A percentile compares a stretch with the other conserved stretches of the same genome.
Evolutionary conservation across 2,329 filamentous ascomycete species (phyloP).

Genomic region (Emmonsiellopsis sp.): DNA sequence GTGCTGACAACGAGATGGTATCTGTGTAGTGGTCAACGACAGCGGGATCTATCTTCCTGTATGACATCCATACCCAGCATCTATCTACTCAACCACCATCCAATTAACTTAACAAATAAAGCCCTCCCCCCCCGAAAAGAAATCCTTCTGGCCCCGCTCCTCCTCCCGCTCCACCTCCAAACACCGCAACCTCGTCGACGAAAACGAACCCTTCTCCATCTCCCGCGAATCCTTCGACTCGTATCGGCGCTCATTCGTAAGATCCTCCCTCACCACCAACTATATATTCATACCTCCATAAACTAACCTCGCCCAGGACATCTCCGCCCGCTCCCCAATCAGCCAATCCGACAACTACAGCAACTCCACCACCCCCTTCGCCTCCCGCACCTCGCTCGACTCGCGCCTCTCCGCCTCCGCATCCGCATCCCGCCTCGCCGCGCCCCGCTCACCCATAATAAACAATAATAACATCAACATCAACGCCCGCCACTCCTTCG

Average conservation of each 20-base stretch:
- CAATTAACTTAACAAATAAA: slow-evolving; percentile 25
- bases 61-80: slow-evolving; percentile 31
- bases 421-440: slow-evolving; percentile 42
- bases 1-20: slow-evolving; percentile 18
- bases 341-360: slow-evolving; percentile 42
- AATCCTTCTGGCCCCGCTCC: slow-evolving; percentile 61
- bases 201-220: slow-evolving; percentile 90
- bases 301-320: slow-evolving; percentile 53
- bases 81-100: slow-evolving; percentile 8
- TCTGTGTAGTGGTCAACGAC: slow-evolving; percentile 73
- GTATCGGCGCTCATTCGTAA: slow-evolving; percentile 87
- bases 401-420: slow-evolving; percentile 43
- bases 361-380: slow-evolving; percentile 16
- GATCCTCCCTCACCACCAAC: slow-evolving; percentile 26
- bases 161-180: slow-evolving; percentile 44
- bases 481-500: slow-evolving; percentile 23
- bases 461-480: slow-evolving; percentile 41
- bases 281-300: slow-evolving; percentile 1
- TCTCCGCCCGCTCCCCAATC: slow-evolving; percentile 76
- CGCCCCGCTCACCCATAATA: slow-evolving; percentile 52
- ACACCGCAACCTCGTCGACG: slow-evolving; percentile 58
- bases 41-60: slow-evolving; percentile 91
- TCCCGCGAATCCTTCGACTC: slow-evolving; percentile 96
- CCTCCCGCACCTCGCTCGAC: slow-evolving; percentile 71
- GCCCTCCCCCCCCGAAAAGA: slow-evolving; percentile 84